These are phyloP conservation scores for Stachybotrys chlorohalonatus DNA, from an alignment of 2,329 filamentous ascomycete genomes.

Conservation along the genomic window DNA sequence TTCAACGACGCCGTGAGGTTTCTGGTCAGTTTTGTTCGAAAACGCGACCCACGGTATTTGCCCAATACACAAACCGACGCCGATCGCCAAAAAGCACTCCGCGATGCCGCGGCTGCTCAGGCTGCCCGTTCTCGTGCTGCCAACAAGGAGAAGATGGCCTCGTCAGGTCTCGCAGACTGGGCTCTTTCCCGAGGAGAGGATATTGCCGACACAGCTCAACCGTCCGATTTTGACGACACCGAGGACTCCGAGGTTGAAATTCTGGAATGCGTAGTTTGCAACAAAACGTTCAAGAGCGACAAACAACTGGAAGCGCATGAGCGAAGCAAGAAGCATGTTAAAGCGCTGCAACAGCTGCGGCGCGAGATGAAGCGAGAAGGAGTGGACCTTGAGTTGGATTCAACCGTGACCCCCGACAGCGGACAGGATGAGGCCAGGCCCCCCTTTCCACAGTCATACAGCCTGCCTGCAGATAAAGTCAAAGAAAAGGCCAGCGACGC, in stretches of 20 bases:
- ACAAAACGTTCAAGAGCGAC: slow-evolving; percentile 78
- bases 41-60: slow-evolving; percentile 79
- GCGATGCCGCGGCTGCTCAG: slow-evolving; percentile 74
- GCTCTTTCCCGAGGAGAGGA: slow-evolving; percentile 49
- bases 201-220: slow-evolving; percentile 43
- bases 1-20: slow-evolving; percentile 90
- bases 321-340: slow-evolving; percentile 92
- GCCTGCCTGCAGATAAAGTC: not conserved
- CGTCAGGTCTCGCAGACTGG: slow-evolving; percentile 66
- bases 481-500: not conserved
- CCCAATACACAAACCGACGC: slow-evolving; percentile 69
- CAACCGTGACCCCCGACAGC: not conserved
- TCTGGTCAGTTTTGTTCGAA: slow-evolving; percentile 79
- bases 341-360: slow-evolving; percentile 71
- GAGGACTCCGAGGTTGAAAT: slow-evolving; percentile 47
- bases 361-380: slow-evolving; percentile 80
- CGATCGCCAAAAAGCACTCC: slow-evolving; percentile 69
- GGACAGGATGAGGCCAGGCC: not conserved
- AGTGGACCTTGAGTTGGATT: slow-evolving; percentile 43
- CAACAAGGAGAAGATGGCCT: slow-evolving; percentile 64
- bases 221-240: slow-evolving; percentile 45
- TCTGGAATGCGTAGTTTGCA: slow-evolving; percentile 70
- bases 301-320: slow-evolving; percentile 88
- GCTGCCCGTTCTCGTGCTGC: slow-evolving; percentile 74
- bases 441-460: not conserved